Evolutionary conservation across 2,329 filamentous ascomycete species (phyloP), one percentile per base, ranked within the genome.

Genomic region (Beauveria sp.): DNA sequence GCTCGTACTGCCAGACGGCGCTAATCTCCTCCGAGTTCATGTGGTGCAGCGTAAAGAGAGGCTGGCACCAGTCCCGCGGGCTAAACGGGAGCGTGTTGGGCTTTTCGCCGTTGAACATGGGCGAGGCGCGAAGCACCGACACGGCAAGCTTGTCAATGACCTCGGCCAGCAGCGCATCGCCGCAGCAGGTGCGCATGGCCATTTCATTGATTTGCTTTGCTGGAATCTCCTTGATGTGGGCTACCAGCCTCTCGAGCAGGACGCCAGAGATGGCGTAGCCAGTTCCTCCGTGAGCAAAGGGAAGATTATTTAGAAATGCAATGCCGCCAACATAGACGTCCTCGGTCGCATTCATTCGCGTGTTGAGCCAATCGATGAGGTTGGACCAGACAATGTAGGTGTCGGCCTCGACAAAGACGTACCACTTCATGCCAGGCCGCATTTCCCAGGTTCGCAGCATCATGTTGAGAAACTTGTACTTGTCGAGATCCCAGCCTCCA

Each of bases 381-480:
- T 82, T 83, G 58, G 76, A 70, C 80, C 82, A 83, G 67, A 85
- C 75, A 58, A 85, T 69, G 66, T 84, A 85, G 12, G 80, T 84
- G 66, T 86, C 83, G 38, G 81, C 81, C 66, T 85, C 83, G 65
- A 81, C 78, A 65, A 85, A 85, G 60, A 86, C 77, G 66, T 84
- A 86, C 83, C 83, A 86, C 61, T 83, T 79, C 52, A 71, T 75
- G 46, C 77, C 70, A 3, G 83, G 83, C 3, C 81, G 78, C 75
- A 81, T 75, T 50, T 75, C 73, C 77, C 81, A 85, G 1, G 82
- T 77, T 62, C 82, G 78, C 67, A 83, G 75, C 49, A 84, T 74
- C 75, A 85, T 84, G 65, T 83, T 81, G 53, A 85, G 71, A 68
- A 83, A 84, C 71, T 86, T 86, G 74, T 83, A 86, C 73, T 84